These are phyloP conservation scores for Casaregolazyma lundiana DNA, from an alignment of 1,139 yeast species.

Conservation along the genomic window DNA sequence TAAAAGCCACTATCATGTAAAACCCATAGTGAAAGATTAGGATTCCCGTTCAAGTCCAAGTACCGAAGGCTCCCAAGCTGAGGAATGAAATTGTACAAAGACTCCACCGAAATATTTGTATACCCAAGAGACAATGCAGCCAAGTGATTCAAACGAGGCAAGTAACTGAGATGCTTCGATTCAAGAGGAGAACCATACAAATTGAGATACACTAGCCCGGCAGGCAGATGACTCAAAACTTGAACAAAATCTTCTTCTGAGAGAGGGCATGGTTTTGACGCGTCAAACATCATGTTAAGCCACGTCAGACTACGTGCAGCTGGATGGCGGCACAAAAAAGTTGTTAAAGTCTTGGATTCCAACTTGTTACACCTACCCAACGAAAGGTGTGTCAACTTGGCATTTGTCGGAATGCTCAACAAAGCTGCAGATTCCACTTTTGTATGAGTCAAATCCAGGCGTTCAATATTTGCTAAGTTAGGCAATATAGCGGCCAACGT, in stretches of 20 bases:
- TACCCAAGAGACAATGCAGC: conserved; percentile 62
- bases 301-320: conserved; percentile 58
- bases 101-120: conserved; percentile 48
- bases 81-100: conserved; percentile 47
- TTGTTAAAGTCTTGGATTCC: conserved; percentile 67
- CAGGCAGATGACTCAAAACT: conserved; percentile 41
- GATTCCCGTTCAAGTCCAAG: conserved; percentile 51
- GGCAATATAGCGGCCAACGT: conserved; percentile 56
- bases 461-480: conserved; percentile 52
- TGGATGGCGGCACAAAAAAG: conserved; percentile 70
- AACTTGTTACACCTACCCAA: conserved; percentile 73
- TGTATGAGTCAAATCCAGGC: conserved; percentile 80
- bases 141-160: conserved; percentile 48
- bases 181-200: conserved; percentile 73
- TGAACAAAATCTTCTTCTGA: conserved; percentile 40
- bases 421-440: conserved; percentile 59
- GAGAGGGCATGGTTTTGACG: conserved; percentile 59
- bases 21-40: conserved; percentile 43
- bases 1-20: conserved; percentile 47
- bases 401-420: conserved; percentile 46
- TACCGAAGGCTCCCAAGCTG: conserved; percentile 34
- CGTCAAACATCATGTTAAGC: conserved; percentile 73
- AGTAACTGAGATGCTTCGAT: conserved; percentile 48
- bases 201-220: conserved; percentile 53
- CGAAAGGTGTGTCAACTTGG: conserved; percentile 69